phyloP scores from a whole-genome alignment of 148 eudicot genomes.

The Nepenthes gracilis region DNA sequence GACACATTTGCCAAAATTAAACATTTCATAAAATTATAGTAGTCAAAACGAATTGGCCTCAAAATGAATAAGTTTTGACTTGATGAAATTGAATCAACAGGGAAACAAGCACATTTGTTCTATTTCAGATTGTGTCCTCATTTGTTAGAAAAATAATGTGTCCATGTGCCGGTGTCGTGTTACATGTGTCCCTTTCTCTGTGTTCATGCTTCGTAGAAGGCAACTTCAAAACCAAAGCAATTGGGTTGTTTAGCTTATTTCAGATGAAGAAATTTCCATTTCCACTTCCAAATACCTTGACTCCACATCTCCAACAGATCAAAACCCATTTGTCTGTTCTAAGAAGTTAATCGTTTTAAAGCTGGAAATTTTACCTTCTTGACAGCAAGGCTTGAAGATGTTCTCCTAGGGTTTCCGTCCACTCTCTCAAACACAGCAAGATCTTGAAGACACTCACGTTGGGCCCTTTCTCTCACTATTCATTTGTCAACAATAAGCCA shows the following conservation, averaged over 20 bases:
- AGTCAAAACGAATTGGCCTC: too few relatives aligned
- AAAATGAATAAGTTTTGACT: too few relatives aligned
- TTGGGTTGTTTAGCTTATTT: too few relatives aligned
- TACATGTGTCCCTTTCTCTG: too few relatives aligned
- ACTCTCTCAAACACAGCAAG: constrained; percentile 85
- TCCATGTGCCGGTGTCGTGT: too few relatives aligned
- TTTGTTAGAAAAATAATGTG: too few relatives aligned
- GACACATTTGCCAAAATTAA: constrained; percentile 5
- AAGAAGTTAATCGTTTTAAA: not conserved
- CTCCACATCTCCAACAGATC: not conserved
- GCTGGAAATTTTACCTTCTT: constrained; percentile 47
- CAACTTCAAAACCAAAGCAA: too few relatives aligned
- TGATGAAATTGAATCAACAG: too few relatives aligned
- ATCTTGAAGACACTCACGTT: constrained; percentile 78
- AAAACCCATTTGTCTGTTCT: not conserved
- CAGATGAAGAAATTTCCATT: not conserved
- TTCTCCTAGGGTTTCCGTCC: constrained; percentile 48
- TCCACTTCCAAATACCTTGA: not conserved
- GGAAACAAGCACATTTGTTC: too few relatives aligned
- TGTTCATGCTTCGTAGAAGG: too few relatives aligned
- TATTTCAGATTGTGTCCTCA: not conserved
- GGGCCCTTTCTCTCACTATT: constrained; percentile 68
- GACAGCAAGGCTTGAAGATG: constrained; percentile 75
- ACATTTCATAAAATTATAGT: constrained; percentile 2
- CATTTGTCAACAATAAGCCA: not conserved